Conservation (phyloP, 2,329 filamentous ascomycete genomes). For the Colletotrichum cuscutae region DNA sequence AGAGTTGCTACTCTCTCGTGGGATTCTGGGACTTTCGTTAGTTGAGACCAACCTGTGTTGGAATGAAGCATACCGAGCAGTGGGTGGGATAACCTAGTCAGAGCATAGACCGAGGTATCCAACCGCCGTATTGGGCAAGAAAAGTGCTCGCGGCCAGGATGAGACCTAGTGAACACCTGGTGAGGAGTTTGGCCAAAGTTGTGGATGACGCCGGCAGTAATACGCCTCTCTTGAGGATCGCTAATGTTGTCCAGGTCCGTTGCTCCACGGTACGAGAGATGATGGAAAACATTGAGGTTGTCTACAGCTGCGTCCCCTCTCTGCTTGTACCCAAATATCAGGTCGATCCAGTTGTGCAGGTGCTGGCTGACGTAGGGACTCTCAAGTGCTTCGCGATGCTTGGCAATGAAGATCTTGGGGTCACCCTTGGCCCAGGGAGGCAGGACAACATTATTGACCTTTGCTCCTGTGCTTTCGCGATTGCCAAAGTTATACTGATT, state of each 20-base stretch:
- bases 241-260: constrained; percentile 92
- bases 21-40: constrained; percentile 56
- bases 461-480: constrained; percentile 81
- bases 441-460: constrained; percentile 87
- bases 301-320: constrained; percentile 92
- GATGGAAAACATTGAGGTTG: constrained; percentile 94
- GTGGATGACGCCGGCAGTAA: constrained; percentile 95
- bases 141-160: constrained; percentile 79
- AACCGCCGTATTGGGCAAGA: constrained; percentile 74
- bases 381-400: constrained; percentile 94
- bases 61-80: constrained; percentile 67
- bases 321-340: constrained; percentile 95
- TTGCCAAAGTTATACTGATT: constrained; percentile 95
- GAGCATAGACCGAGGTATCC: constrained; percentile 79
- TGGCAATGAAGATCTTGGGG: constrained; percentile 93
- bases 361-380: constrained; percentile 91
- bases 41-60: not conserved
- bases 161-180: constrained; percentile 87
- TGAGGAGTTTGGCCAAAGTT: constrained; percentile 98
- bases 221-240: constrained; percentile 85
- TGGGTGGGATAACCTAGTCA: constrained; percentile 83
- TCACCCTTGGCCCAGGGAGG: constrained; percentile 98
- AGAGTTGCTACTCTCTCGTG: constrained; percentile 85
- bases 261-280: constrained; percentile 93
- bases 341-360: constrained; percentile 93